Base-by-base conservation (phyloP, 352 stramenopile species). In the Vaucheria bursata region DNA sequence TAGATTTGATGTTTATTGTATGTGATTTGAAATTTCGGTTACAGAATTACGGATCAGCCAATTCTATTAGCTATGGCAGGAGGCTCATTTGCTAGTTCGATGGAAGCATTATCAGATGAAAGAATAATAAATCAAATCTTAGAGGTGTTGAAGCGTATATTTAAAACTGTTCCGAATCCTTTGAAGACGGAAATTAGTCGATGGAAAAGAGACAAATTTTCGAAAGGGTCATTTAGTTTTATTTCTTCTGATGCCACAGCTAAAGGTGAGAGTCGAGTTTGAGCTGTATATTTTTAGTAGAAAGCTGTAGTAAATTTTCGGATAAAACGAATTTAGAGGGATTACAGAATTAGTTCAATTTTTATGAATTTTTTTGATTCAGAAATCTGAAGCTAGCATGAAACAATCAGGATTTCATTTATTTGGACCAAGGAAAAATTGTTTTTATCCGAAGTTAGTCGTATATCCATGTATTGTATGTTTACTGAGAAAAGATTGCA, bases 51-150 rank as follows among this genome's bases (percentile, higher is more conserved):
- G 7, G 77, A 75, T 0, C 80, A 83, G 32, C 85, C 87, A 12
- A 87, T 92, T n/a, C 79, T 93, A 25, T 85, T 90, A 40, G 88
- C 87, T 35, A 91, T 92, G 79, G 90, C 88, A 40, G 89, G 89
- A 29, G 87, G 89, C 25, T 85, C 80, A 4, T 91, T 88, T 84
- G 88, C 88, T 0, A 84, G 78, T n/a, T 72, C 87, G 5, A 75
- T 92, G 1, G 88, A 93, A 79, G 64, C 79, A 4, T 84, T 88
- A 68, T 85, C 85, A 2, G 88, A 93, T 78, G 76, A 82, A 1
- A 74, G 86, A 36, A 86, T 91, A 69, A 82, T 92, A 0, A 25
- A 53, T 31, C 84, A 89, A 79, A 89, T 87, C 64, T 85, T 91
- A 84, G 7, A 80, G 32, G 83, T 91, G 5, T 79, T 93, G 36